Base-by-base conservation (phyloP, 73 alveolate species). In the Blepharisma japonicum region DNA sequence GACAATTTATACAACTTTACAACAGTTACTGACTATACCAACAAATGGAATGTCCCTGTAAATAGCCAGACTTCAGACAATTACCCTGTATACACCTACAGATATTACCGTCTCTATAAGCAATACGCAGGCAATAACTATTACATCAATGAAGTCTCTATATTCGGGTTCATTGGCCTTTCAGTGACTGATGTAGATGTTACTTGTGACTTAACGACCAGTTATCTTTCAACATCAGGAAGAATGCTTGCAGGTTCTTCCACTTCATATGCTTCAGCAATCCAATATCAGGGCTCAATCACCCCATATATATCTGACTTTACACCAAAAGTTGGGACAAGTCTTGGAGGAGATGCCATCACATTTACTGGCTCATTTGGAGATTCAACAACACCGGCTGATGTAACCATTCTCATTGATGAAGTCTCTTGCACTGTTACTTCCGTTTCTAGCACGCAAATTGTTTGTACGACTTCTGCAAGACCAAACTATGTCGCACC, bases 351-450 rank as follows among this genome's bases (percentile, higher is more conserved):
- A 20, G 89, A 71, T 6, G 25, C 81, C 2, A 72, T 87, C 48
- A 74, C 86, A 7, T 77, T 87, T 67, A 79, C 89, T 4, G 94
- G 94, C n/a, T 32, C 80, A 4, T 32, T 32, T 32, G 80, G 78
- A 53, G 83, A 79, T 82, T 11, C 78, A 0, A n/a, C 90, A 20
- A 68, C 72, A 7, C 2, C 81, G 6, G 3, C 86, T 14, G 80
- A 87, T 39, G 50, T 55, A 38, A 53, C 81, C 9, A 71, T 87
- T 0, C 6, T 49, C 1, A 46, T 87, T 25, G 94, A 87, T 45
- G 83, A 55, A 6, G 55, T 83, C 54, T 45, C 56, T 5, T 87
- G 94, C 48, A 49, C 84, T 1, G 71, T 50, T 2, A 71, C 25
- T 6, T 20, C 61, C 0, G 55, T 20, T 21, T 3, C 85, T 48